phyloP scores from a whole-genome alignment of 1,139 yeast species.

The Magnusiomyces ingens region DNA sequence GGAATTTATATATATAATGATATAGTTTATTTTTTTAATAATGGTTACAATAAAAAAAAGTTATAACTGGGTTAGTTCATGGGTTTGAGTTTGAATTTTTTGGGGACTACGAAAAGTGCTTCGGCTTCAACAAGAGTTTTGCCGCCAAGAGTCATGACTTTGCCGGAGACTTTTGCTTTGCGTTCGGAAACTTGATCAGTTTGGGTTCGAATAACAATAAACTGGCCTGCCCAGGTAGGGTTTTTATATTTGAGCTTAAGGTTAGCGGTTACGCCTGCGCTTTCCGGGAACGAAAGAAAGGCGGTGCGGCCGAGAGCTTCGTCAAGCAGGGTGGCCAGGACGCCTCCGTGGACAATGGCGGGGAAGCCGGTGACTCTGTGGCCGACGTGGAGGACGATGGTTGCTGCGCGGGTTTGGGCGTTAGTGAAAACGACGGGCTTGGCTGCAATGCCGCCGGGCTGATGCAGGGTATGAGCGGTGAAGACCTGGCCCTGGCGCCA shows the following conservation, averaged over 20 bases:
- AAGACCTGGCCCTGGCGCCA: slow-evolving; percentile 9
- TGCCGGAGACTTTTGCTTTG: slow-evolving; percentile 37
- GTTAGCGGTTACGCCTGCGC: slow-evolving; percentile 38
- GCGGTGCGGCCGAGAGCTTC: slow-evolving; percentile 63
- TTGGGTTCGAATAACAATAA: slow-evolving; percentile 57
- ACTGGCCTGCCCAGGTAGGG: slow-evolving; percentile 78
- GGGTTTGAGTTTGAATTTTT: slow-evolving; percentile 17
- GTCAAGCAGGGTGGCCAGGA: slow-evolving; percentile 73
- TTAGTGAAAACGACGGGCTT: slow-evolving; percentile 68
- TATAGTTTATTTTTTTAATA: too few relatives aligned
- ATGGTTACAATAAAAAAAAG: too few relatives aligned
- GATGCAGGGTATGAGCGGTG: slow-evolving; percentile 38
- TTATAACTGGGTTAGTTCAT: too few relatives aligned
- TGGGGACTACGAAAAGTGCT: slow-evolving; percentile 23
- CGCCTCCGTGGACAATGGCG: slow-evolving; percentile 83
- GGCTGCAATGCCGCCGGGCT: slow-evolving; percentile 73
- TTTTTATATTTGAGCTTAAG: slow-evolving; percentile 53
- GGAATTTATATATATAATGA: too few relatives aligned
- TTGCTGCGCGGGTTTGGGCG: slow-evolving; percentile 45
- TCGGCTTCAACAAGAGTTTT: slow-evolving; percentile 34
- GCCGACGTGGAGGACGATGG: slow-evolving; percentile 72
- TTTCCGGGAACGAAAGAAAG: slow-evolving; percentile 33
- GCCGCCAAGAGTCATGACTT: slow-evolving; percentile 37
- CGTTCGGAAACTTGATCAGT: slow-evolving; percentile 32
- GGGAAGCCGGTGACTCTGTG: slow-evolving; percentile 81